Evolutionary conservation across 2,329 filamentous ascomycete species (phyloP).

Genomic region (Rutstroemia sp.): DNA sequence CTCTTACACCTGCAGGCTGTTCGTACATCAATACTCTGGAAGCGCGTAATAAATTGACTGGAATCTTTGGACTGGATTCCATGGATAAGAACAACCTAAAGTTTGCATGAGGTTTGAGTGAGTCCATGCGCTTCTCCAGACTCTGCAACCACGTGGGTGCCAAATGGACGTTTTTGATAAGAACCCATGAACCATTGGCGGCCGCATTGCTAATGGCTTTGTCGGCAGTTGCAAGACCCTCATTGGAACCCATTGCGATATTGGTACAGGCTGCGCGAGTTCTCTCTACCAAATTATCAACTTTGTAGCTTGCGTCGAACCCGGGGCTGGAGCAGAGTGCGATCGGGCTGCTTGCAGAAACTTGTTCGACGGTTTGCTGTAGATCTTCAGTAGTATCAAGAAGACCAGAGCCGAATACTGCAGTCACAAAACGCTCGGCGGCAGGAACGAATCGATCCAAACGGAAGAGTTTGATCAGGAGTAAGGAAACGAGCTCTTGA

Average conservation of each 20-base stretch:
- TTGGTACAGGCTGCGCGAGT: conserved; percentile 80
- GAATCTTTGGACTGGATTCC: conserved; percentile 95
- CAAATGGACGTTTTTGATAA: conserved; percentile 98
- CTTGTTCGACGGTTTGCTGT: conserved; percentile 74
- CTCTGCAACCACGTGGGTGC: conserved; percentile 95
- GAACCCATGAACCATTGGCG: conserved; percentile 87
- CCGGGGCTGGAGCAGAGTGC: conserved; percentile 90
- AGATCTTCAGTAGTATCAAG: conserved; percentile 83
- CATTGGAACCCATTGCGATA: conserved; percentile 98
- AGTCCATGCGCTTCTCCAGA: conserved; percentile 92
- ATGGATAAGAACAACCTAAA: conserved; percentile 97
- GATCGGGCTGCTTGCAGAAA: conserved; percentile 77
- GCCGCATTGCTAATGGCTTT: conserved; percentile 92
- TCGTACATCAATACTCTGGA: conserved; percentile 96
- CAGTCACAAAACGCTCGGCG: conserved; percentile 81
- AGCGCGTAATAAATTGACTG: conserved; percentile 87
- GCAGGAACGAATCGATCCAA: conserved; percentile 91
- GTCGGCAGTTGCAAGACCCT: conserved; percentile 85
- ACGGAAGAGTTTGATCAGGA: conserved; percentile 90
- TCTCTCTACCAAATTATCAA: conserved; percentile 86
- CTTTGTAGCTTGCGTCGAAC: conserved; percentile 98
- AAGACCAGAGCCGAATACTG: conserved; percentile 76
- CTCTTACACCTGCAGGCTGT: conserved; percentile 90
- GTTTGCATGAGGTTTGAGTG: conserved; percentile 84
- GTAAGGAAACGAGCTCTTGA: conserved; percentile 70